These are phyloP conservation scores for Cryphonectria parasitica DNA, from an alignment of 2,329 filamentous ascomycete species.

Conservation along the genomic window DNA sequence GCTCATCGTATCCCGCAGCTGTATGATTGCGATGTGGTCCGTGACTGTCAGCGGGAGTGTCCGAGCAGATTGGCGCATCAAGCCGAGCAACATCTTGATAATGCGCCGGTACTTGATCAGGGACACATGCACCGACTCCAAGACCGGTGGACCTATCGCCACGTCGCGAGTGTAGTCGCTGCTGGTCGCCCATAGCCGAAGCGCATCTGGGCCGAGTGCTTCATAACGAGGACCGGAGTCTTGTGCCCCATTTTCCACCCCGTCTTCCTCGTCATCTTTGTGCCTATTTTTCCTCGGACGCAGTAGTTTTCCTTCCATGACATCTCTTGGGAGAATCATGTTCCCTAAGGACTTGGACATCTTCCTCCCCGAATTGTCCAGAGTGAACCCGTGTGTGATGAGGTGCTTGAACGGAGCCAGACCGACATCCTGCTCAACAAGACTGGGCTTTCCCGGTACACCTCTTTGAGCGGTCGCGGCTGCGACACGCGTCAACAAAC, in stretches of 20 bases:
- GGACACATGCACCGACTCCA: constrained; percentile 75
- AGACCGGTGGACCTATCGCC: constrained; percentile 74
- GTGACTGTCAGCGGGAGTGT: constrained; percentile 58
- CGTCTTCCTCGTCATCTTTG: constrained; percentile 47
- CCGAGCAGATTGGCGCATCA: constrained; percentile 60
- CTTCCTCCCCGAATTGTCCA: constrained; percentile 89
- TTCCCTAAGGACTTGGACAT: constrained; percentile 99
- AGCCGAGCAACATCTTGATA: constrained; percentile 87
- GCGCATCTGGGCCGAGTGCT: constrained; percentile 80
- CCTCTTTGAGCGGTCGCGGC: constrained; percentile 50
- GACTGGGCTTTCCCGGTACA: constrained; percentile 36
- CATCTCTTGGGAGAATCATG: constrained; percentile 76
- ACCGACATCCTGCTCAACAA: constrained; percentile 41
- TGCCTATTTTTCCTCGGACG: constrained; percentile 69
- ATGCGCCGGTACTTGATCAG: constrained; percentile 88
- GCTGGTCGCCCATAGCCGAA: constrained; percentile 89
- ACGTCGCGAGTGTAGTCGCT: constrained; percentile 92
- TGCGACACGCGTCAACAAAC: constrained; percentile 83
- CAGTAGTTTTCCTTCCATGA: constrained; percentile 82
- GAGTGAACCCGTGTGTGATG: constrained; percentile 94
- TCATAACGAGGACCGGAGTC: constrained; percentile 53
- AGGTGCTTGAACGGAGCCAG: constrained; percentile 79
- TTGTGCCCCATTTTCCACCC: constrained; percentile 33
- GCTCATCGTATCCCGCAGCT: constrained; percentile 68
- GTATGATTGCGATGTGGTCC: constrained; percentile 77